Percentiles rank a stretch among this genome's conserved stretches.
Conservation (phyloP, 345 rosid species). For the Gossypium longicalyx region DNA sequence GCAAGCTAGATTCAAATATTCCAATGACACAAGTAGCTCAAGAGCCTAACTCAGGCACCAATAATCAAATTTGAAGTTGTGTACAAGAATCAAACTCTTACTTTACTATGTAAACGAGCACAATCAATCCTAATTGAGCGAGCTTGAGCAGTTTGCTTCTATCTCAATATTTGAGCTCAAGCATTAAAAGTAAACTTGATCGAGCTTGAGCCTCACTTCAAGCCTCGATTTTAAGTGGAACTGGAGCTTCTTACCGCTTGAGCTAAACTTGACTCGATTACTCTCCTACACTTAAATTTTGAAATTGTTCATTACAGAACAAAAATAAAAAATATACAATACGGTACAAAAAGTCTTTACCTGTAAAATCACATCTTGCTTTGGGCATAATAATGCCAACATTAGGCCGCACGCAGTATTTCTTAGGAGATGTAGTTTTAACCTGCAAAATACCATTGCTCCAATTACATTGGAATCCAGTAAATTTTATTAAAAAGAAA, state of each 20-base stretch:
- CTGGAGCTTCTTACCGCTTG: not conserved
- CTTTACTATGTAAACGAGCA: not conserved
- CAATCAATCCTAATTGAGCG: not conserved
- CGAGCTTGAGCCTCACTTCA: not conserved
- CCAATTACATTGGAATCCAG: constrained; percentile 5
- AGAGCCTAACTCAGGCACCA: not conserved
- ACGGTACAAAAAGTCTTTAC: constrained; percentile 28
- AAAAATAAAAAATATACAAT: not conserved
- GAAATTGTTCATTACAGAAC: not conserved
- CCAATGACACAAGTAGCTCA: not conserved
- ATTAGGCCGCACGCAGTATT: constrained; percentile 90
- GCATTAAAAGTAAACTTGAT: not conserved
- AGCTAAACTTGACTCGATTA: not conserved
- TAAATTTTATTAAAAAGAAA: not conserved
- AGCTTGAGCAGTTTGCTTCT: not conserved
- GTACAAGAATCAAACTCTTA: not conserved
- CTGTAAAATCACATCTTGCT: constrained; percentile 58
- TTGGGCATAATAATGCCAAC: constrained; percentile 72
- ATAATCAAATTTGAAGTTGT: not conserved
- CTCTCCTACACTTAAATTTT: not conserved
- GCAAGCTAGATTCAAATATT: not conserved
- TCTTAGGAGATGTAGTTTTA: constrained; percentile 93
- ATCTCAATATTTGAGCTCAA: not conserved
- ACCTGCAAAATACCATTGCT: constrained; percentile 48
- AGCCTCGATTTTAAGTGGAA: not conserved